Conservation (phyloP, 106 monocot species). For the Platanthera guangdongensis region DNA sequence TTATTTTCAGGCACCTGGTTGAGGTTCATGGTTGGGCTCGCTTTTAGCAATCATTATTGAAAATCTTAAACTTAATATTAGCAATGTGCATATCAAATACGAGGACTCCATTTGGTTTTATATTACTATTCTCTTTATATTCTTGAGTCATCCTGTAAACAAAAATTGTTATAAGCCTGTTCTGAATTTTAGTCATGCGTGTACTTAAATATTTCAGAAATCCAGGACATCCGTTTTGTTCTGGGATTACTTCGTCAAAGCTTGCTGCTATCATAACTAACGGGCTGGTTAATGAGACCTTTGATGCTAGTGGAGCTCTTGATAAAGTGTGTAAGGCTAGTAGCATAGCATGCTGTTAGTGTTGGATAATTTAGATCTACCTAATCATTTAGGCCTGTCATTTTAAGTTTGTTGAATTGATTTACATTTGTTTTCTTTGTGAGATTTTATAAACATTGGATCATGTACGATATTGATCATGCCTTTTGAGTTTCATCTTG, state of each 20-base stretch:
- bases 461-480: background rate
- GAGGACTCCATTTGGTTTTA: conserved; percentile 83
- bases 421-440: background rate
- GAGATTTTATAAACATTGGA: background rate
- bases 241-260: conserved; percentile 80
- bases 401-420: background rate
- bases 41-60: conserved; percentile 83
- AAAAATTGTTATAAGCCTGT: background rate
- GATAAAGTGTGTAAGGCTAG: conserved; percentile 87
- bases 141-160: background rate
- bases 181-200: background rate
- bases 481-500: background rate
- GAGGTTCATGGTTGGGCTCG: conserved; percentile 83
- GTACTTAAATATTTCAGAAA: conserved; percentile 34
- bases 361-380: background rate
- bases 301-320: conserved; percentile 93
- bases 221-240: conserved; percentile 90
- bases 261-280: conserved; percentile 96
- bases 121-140: background rate
- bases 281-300: conserved; percentile 89
- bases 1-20: conserved; percentile 45
- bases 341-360: conserved; percentile 2
- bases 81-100: conserved; percentile 94
- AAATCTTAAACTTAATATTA: conserved; percentile 93
- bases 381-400: background rate